Evolutionary conservation across 2,329 filamentous ascomycete genomes (phyloP).

Genomic region (Ophiosphaerella korrae): DNA sequence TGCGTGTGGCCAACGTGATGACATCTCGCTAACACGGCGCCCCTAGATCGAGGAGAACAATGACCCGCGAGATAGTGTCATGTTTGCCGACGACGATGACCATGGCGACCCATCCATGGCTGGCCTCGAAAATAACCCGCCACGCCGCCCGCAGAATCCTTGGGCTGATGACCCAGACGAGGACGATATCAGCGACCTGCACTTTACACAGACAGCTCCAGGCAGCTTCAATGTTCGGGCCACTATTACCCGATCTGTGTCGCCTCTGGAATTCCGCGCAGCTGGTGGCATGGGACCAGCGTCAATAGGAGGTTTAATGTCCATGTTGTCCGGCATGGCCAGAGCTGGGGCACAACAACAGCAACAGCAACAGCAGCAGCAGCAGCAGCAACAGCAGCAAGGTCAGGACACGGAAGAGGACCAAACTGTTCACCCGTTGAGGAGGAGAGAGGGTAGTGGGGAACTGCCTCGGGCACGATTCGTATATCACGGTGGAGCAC

Average conservation of each 20-base stretch:
- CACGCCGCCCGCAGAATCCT: constrained; percentile 52
- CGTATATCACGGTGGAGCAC: constrained; percentile 40
- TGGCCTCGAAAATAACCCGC: constrained; percentile 29
- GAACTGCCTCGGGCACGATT: constrained; percentile 29
- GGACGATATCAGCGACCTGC: constrained; percentile 54
- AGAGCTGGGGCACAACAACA: constrained; percentile 34
- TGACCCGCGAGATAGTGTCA: constrained; percentile 63
- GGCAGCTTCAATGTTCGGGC: constrained; percentile 43
- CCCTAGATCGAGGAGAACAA: constrained; percentile 58
- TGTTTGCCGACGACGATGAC: constrained; percentile 35
- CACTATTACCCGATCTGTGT: constrained; percentile 41
- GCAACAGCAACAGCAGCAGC: constrained; percentile 5
- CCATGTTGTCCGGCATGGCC: constrained; percentile 54
- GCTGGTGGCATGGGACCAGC: constrained; percentile 23
- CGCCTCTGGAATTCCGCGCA: constrained; percentile 23
- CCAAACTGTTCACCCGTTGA: constrained; percentile 20
- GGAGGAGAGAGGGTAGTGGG: constrained; percentile 16
- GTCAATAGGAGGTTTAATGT: constrained; percentile 50
- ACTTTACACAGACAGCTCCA: constrained; percentile 46
- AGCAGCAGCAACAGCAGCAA: constrained; percentile 17
- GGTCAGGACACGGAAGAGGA: constrained; percentile 16
- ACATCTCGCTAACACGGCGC: constrained; percentile 22
- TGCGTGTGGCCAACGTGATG: background rate
- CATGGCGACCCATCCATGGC: constrained; percentile 39
- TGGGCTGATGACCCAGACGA: constrained; percentile 59